Base-by-base conservation (phyloP, 768 basidiomycete genomes). In the Boletales sp. region DNA sequence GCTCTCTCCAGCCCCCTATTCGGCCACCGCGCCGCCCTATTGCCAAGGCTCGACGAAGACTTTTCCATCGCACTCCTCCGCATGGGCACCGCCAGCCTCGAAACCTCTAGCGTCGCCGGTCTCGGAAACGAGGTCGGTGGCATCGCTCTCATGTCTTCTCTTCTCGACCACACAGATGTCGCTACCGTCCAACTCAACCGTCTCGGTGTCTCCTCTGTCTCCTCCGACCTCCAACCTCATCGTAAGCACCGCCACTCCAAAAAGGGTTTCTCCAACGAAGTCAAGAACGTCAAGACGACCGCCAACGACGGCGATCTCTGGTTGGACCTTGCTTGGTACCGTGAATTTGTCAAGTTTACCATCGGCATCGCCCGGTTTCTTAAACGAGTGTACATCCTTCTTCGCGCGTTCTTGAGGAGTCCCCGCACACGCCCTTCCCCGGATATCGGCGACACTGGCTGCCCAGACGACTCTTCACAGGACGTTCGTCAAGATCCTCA, bases 111-210 rank as follows among this genome's bases (percentile, higher is more conserved):
- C 40, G 72, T 86, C 10, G 74, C 80, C 19, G 88, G 88, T 3
- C 76, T 86, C 62, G 82, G 83, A 1, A 88, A 90, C 57, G 87
- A 90, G 64, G 82, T 89, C 12, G 80, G 81, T 8, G 70, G 76
- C 5, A 73, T 89, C 43, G 56, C 67, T 12, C 43, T 69, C 32
- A 54, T 47, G 43, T 42, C 55, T 3, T 29, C 58, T 8, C 15
- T 50, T 18, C 40, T 45, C 35, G 48, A 43, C 35, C 53, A 56
- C 30, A 43, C 55, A 50, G 64, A 68, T 24, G 67, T 59, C 43
- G 63, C 72, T 5, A 63, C 65, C 3, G 67, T 77, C 12, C 65
- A 74, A 41, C 62, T 82, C 30, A 68, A 66, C 43, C 70, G 73
- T 8, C 58, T 59, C 9, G 79, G 78, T 11, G 70, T 79, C n/a